Conservation (phyloP, 768 basidiomycete species). For the Tricholoma hemisulphureum region DNA sequence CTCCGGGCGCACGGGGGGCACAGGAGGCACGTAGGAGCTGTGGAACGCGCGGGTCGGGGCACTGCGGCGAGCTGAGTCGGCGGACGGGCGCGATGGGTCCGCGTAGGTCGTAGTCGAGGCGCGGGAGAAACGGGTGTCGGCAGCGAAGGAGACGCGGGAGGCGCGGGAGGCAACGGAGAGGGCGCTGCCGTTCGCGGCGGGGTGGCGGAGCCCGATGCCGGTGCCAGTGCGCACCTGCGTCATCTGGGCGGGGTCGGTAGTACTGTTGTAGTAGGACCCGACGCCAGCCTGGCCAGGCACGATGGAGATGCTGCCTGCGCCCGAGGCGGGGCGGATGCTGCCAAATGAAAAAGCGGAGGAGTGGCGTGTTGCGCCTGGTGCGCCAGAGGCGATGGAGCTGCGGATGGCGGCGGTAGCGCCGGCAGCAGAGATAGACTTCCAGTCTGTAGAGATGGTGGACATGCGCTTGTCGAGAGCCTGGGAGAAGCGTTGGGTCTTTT, state of each 20-base stretch:
- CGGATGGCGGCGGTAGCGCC: constrained; percentile 77
- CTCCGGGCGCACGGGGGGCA: constrained; percentile 14
- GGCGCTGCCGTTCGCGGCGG: constrained; percentile 26
- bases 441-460: constrained; percentile 76
- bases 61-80: constrained; percentile 29
- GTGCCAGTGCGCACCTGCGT: constrained; percentile 47
- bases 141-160: constrained; percentile 71
- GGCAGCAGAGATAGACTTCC: constrained; percentile 68
- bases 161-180: constrained; percentile 33
- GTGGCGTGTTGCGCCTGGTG: no score
- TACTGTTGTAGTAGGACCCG: constrained; percentile 33
- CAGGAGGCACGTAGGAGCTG: constrained; percentile 41
- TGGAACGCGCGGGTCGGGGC: constrained; percentile 37
- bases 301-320: constrained; percentile 41
- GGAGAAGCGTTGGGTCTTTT: constrained; percentile 59
- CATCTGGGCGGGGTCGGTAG: background rate
- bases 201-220: constrained; percentile 51
- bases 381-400: constrained; percentile 47
- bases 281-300: constrained; percentile 35
- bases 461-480: constrained; percentile 77
- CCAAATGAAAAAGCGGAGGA: constrained; percentile 58
- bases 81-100: constrained; percentile 37
- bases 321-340: constrained; percentile 47
- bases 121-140: constrained; percentile 43
- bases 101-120: constrained; percentile 39